Conservation (phyloP, 306 rosid species). For the Rosa rugosa region DNA sequence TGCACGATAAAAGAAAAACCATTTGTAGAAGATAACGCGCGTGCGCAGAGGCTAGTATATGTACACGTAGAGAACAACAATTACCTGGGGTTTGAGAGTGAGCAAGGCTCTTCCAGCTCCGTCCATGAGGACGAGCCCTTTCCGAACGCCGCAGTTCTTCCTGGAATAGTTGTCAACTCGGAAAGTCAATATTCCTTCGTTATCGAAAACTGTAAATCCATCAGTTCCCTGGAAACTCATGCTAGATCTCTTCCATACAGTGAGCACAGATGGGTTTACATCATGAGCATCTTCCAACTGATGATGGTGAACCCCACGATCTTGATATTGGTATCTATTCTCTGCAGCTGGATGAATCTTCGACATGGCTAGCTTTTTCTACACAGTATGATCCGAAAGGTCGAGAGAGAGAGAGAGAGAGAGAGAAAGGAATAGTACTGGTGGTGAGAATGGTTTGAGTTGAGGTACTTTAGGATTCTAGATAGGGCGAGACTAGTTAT, state of each 20-base stretch:
- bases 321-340: background rate
- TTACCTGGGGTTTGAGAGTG: constrained; percentile 48
- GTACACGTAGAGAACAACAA: background rate
- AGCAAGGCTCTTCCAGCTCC: constrained; percentile 49
- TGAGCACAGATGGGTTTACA: constrained; percentile 30
- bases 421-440: background rate
- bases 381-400: background rate
- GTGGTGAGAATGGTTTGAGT: background rate
- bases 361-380: constrained; percentile 20
- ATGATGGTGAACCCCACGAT: background rate
- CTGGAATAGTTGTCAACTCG: constrained; percentile 50
- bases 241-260: constrained; percentile 55
- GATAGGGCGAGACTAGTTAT: constrained; percentile 2
- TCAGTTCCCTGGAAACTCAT: constrained; percentile 56
- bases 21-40: background rate
- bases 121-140: constrained; percentile 50
- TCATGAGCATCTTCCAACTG: background rate
- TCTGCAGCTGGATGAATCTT: constrained; percentile 30
- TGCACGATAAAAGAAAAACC: background rate
- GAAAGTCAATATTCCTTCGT: constrained; percentile 35
- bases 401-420: background rate
- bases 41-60: too few relatives aligned
- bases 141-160: constrained; percentile 27
- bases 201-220: constrained; percentile 46
- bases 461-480: constrained; percentile 1